phyloP scores from a whole-genome alignment of 257 asterid genomes.

The Lithospermum erythrorhizon region DNA sequence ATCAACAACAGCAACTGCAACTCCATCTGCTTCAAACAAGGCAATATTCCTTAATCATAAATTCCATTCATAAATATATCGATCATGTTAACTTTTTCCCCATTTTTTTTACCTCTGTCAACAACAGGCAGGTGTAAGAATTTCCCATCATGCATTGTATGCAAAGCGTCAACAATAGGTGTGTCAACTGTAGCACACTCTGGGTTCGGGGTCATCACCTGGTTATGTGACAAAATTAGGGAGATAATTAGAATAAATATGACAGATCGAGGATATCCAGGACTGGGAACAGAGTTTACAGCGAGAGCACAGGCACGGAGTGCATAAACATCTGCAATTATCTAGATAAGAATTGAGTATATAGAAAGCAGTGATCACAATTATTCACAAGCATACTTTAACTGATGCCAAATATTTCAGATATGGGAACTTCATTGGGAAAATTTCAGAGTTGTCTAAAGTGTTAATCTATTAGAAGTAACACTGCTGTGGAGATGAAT shows the following conservation, averaged over 20 bases:
- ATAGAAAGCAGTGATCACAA: too few species aligned
- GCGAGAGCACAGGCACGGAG: background rate
- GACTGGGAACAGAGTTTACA: background rate
- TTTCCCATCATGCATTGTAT: constrained; percentile 89
- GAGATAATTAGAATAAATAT: background rate
- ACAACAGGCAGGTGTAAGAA: constrained; percentile 88
- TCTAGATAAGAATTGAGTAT: background rate
- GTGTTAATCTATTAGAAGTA: too few species aligned
- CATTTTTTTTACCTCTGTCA: constrained; percentile 62
- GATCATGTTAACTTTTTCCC: background rate
- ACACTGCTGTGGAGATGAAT: too few species aligned
- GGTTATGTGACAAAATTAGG: background rate
- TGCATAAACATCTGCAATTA: background rate
- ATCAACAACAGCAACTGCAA: constrained; percentile 71
- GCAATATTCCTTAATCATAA: background rate
- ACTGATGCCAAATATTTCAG: too few species aligned
- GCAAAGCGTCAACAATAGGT: constrained; percentile 91
- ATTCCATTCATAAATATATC: background rate
- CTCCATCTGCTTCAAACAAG: constrained; percentile 50
- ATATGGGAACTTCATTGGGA: too few species aligned
- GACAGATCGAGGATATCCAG: background rate
- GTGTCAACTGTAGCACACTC: constrained; percentile 84
- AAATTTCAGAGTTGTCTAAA: too few species aligned
- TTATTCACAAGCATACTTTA: too few species aligned
- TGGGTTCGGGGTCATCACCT: constrained; percentile 96